These are phyloP conservation scores for Aurinia saxatilis DNA, from an alignment of 345 rosid species.

Conservation along the genomic window DNA sequence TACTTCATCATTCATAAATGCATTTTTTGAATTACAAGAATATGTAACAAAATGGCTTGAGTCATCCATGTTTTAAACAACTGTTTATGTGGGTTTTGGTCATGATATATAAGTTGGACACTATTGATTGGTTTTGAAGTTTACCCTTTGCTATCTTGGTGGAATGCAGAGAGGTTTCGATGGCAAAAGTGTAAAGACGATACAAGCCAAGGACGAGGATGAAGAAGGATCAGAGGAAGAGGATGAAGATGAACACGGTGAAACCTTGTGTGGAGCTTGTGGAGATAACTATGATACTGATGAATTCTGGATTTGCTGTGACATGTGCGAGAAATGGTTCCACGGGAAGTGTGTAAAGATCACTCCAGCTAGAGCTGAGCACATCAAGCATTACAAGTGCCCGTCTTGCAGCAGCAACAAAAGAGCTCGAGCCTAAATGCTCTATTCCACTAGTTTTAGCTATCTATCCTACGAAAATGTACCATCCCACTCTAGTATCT, in stretches of 20 bases:
- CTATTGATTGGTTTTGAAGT: background rate
- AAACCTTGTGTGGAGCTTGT: conserved; percentile 75
- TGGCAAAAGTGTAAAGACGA: conserved; percentile 31
- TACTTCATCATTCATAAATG: background rate
- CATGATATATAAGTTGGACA: background rate
- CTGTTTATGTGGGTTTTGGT: no score
- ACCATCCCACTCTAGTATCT: background rate
- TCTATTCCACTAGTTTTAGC: conserved; percentile 7
- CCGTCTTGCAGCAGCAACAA: conserved; percentile 78
- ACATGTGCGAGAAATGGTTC: conserved; percentile 80
- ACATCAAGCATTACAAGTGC: conserved; percentile 80
- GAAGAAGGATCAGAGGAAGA: conserved; percentile 39
- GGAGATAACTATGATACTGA: conserved; percentile 67
- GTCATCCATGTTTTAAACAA: background rate
- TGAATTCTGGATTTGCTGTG: conserved; percentile 87
- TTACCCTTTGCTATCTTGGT: background rate
- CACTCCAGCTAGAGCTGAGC: conserved; percentile 82
- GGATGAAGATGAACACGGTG: conserved; percentile 56
- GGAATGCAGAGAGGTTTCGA: conserved; percentile 47
- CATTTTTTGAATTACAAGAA: background rate
- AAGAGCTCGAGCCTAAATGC: conserved; percentile 53
- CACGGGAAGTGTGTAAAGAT: conserved; percentile 82
- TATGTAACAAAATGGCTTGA: background rate
- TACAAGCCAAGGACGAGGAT: conserved; percentile 40
- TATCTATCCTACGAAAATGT: background rate